Evolutionary conservation across 2,329 filamentous ascomycete species (phyloP).

Genomic region (Aspergillus clavatus): DNA sequence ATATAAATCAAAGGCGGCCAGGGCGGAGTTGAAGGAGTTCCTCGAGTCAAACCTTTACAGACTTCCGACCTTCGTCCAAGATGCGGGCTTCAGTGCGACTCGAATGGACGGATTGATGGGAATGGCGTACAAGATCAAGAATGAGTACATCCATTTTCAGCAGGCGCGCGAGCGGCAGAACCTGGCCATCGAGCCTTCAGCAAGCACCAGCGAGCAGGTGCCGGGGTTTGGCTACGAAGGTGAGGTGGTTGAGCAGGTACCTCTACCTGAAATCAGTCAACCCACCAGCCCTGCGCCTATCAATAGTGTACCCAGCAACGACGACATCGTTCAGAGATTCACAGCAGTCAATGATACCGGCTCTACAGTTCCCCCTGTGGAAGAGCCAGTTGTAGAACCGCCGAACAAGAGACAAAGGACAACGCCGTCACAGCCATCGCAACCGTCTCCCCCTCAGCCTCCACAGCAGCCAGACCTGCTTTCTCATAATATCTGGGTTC

Average conservation of each 20-base stretch:
- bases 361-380: neutral
- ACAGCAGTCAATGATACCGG: neutral
- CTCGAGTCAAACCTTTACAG: neutral
- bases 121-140: conserved; percentile 2
- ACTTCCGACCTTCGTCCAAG: neutral
- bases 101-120: conserved; percentile 3
- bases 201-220: neutral
- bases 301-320: neutral
- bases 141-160: neutral
- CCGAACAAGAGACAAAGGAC: conserved; percentile 1
- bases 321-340: neutral
- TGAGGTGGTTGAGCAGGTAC: neutral
- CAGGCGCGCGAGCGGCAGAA: neutral
- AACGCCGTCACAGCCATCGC: neutral
- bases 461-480: neutral
- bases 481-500: conserved; percentile 3
- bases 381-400: neutral
- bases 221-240: neutral
- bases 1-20: neutral
- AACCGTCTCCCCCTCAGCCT: neutral
- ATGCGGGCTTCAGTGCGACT: neutral
- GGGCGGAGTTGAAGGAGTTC: neutral
- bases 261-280: neutral
- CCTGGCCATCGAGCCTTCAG: neutral
- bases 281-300: neutral